Conservation (phyloP, 2,329 filamentous ascomycete genomes). For the Furcasterigmium furcatum region DNA sequence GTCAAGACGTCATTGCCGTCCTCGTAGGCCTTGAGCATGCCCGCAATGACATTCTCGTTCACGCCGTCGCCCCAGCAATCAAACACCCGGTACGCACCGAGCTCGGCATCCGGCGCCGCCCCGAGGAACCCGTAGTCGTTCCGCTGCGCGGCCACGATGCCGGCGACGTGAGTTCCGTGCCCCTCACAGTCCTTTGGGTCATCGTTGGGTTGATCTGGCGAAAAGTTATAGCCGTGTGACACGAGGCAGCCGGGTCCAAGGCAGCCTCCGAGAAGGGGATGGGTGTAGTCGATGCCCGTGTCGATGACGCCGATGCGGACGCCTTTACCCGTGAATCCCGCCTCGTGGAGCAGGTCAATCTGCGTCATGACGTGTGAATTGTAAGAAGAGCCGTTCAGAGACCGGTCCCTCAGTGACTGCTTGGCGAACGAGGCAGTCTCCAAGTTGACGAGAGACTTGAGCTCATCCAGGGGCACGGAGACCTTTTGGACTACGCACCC, state of each 20-base stretch:
- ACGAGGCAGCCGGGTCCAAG: constrained; percentile 47
- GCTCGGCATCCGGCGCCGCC: constrained; percentile 34
- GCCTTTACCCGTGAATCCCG: constrained; percentile 42
- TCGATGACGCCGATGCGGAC: constrained; percentile 39
- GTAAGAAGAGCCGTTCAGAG: too few species aligned
- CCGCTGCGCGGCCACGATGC: constrained; percentile 40
- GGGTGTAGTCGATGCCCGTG: constrained; percentile 41
- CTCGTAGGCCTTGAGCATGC: constrained; percentile 38
- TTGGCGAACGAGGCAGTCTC: too few species aligned
- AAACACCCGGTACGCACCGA: constrained; percentile 36
- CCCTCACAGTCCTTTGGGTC: constrained; percentile 37
- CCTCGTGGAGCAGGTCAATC: constrained; percentile 32
- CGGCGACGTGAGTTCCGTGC: constrained; percentile 43
- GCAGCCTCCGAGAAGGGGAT: constrained; percentile 48
- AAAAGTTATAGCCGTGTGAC: constrained; percentile 42
- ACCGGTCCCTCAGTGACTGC: too few species aligned
- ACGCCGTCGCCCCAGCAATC: constrained; percentile 26
- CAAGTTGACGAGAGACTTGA: too few species aligned
- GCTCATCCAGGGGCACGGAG: too few species aligned
- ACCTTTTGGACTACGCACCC: too few species aligned
- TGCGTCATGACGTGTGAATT: constrained; percentile 28
- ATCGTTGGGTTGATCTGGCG: constrained; percentile 33
- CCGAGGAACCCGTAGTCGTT: constrained; percentile 34
- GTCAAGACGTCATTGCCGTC: constrained; percentile 31
- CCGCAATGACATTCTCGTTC: constrained; percentile 36